Base-by-base conservation (phyloP, 1,284 basidiomycete species). In the Malassezia sympodialis region DNA sequence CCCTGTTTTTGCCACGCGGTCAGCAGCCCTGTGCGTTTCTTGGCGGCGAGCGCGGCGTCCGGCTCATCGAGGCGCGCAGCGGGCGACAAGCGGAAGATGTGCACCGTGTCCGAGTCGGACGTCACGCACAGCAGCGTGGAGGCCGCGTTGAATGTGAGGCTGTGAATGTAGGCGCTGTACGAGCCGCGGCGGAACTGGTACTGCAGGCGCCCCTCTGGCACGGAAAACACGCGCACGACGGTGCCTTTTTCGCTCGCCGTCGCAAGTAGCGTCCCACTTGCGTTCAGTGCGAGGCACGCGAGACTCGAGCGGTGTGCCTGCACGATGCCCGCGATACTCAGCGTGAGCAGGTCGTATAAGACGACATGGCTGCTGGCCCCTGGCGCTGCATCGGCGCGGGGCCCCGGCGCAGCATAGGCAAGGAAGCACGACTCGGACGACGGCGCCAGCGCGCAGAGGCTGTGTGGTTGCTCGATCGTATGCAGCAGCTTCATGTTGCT, bases 391-490 rank as follows among this genome's bases (percentile, higher is more conserved):
- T 79, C 72, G 26, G 48, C n/a, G 24, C 28, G 8, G 2, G 31
- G 37, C 10, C 19, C 41, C 8, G 23, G 90, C 0, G 89, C 89
- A 0, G 94, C 91, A 76, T 96, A 98, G 23, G 90, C 93, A 53
- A 98, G 84, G 77, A 88, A 96, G 24, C 89, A 91, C 66, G 83
- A 85, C 56, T 96, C 91, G n/a, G 89, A 85, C n/a, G 86, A 88
- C 0, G 93, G 89, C 0, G 90, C 90, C 10, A 98, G 82, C 0
- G 91, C 87, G 73, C 90, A 91, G 68, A 98, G 90, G 23, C 90
- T 90, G 73, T 93, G 86, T 1, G 91, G 89, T 75, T 98, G 98
- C 79, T 98, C 94, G 54, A 98, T 93, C 45, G 96, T 94, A 75
- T 96, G 93, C 40, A 96, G 77, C 28, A 98, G 80, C 67, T 91